Conservation (phyloP, 2,329 filamentous ascomycete genomes). For the Sporothrix luriei region DNA sequence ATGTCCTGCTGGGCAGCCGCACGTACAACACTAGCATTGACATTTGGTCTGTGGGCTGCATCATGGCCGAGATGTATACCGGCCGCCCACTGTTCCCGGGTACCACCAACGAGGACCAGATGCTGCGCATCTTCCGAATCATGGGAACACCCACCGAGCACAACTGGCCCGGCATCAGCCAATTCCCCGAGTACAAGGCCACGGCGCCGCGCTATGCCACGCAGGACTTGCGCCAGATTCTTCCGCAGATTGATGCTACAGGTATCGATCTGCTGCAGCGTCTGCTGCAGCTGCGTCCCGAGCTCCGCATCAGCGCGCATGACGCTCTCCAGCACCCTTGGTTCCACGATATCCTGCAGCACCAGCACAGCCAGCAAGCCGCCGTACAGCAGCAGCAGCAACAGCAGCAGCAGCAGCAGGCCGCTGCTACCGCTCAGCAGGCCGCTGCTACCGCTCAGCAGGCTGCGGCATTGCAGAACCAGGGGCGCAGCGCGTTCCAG, state of each 20-base stretch:
- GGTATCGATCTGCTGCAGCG: slow-evolving; percentile 85
- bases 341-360: slow-evolving; percentile 75
- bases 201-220: slow-evolving; percentile 94
- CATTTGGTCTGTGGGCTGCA: slow-evolving; percentile 98
- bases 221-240: slow-evolving; percentile 81
- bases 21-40: slow-evolving; percentile 99
- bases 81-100: slow-evolving; percentile 93
- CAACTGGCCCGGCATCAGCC: slow-evolving; percentile 91
- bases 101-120: slow-evolving; percentile 97
- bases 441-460: slow-evolving; percentile 27
- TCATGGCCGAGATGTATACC: slow-evolving; percentile 99
- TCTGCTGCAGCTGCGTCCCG: slow-evolving; percentile 91
- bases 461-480: slow-evolving; percentile 36
- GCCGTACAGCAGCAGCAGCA: slow-evolving; percentile 68
- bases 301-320: slow-evolving; percentile 84
- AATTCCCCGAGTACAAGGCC: slow-evolving; percentile 96
- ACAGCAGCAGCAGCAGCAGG: too few species aligned
- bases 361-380: slow-evolving; percentile 63
- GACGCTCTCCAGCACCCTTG: slow-evolving; percentile 88
- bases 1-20: slow-evolving; percentile 87
- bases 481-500: slow-evolving; percentile 36
- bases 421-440: slow-evolving; percentile 7
- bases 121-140: slow-evolving; percentile 94
- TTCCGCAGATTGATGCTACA: slow-evolving; percentile 84
- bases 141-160: slow-evolving; percentile 98